Base-by-base conservation (phyloP, 2,329 filamentous ascomycete species). In the Colletotrichum euphorbiae region DNA sequence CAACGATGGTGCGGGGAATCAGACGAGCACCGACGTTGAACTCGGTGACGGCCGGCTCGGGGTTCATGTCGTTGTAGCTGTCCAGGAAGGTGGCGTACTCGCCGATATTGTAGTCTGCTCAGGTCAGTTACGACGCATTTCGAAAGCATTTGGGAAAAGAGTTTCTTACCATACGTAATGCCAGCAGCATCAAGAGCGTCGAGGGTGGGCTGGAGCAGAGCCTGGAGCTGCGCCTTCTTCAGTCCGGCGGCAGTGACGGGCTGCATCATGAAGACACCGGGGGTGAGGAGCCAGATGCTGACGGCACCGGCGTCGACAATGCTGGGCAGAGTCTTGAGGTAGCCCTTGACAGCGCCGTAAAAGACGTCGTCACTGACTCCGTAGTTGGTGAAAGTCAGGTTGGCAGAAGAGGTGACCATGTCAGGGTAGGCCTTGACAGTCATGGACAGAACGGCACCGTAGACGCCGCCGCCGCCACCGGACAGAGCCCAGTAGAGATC, bases 401-500 rank as follows among this genome's bases (percentile, higher is more conserved):
- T 81, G 2, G 82, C 79, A 1, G 81, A 85, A 0, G 80, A 78
- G 3, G 83, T 78, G 0, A 77, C 75, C 4, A 74, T 74, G 65
- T 84, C 67, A 8, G 62, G 55, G 51, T 38, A 69, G 3, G 62
- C 67, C 62, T 67, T 66, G 43, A 79, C 74, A 0, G 84, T 87
- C 74, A 87, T 78, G 9, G 82, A 84, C 17, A 81, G 73, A 3
- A 87, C 82, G 0, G 88, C 78, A 1, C 79, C 86, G 69, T 83
- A 89, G 2, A 79, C 85, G 3, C 85, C 85, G 8, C 79, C 81
- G 3, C 86, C 85, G 5, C 85, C 84, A 7, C 85, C 84, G 52
- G 77, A 77, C 4, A 87, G 73, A 2, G 86, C 86, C 85, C 85
- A 89, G 74, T 84, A 88, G 1, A 89, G 77, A 62, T 89, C 86